These are phyloP conservation scores for Wickerhamiella bombiphila DNA, from an alignment of 805 yeast genomes.

Conservation along the genomic window DNA sequence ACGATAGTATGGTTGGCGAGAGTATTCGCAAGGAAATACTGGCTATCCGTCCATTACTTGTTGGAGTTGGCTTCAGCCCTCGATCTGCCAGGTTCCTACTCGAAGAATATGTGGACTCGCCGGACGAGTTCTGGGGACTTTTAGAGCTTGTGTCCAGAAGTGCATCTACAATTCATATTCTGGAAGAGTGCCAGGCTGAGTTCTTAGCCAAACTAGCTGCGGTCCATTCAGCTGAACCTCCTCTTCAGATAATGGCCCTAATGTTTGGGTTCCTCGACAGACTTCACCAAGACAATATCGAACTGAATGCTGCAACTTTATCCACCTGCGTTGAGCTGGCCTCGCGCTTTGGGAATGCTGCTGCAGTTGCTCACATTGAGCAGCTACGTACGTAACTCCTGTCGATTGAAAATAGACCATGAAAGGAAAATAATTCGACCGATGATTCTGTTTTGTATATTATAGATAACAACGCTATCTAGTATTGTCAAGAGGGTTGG, in stretches of 20 bases:
- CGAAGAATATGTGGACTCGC: constrained; percentile 13
- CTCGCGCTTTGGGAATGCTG: background rate
- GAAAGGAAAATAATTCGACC: no score
- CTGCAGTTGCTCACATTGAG: background rate
- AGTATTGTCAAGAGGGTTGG: no score
- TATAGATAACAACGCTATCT: no score
- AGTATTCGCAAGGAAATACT: no score
- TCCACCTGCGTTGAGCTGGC: background rate
- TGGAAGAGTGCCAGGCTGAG: constrained; percentile 17
- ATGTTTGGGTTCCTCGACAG: constrained; percentile 2
- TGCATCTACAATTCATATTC: constrained; percentile 11
- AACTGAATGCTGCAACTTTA: background rate
- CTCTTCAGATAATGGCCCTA: background rate
- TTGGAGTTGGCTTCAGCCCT: no score
- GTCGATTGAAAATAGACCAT: no score
- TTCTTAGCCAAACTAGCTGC: constrained; percentile 3
- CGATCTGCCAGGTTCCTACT: constrained; percentile 16
- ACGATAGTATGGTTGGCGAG: no score
- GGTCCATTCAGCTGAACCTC: background rate
- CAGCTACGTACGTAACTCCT: background rate
- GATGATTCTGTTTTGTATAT: no score
- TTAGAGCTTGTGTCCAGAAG: constrained; percentile 14
- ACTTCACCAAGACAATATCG: background rate
- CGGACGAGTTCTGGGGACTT: constrained; percentile 19
- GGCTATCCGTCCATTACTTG: no score